phyloP scores from a whole-genome alignment of 2,329 filamentous ascomycete genomes.

The Beauveria asiatica region DNA sequence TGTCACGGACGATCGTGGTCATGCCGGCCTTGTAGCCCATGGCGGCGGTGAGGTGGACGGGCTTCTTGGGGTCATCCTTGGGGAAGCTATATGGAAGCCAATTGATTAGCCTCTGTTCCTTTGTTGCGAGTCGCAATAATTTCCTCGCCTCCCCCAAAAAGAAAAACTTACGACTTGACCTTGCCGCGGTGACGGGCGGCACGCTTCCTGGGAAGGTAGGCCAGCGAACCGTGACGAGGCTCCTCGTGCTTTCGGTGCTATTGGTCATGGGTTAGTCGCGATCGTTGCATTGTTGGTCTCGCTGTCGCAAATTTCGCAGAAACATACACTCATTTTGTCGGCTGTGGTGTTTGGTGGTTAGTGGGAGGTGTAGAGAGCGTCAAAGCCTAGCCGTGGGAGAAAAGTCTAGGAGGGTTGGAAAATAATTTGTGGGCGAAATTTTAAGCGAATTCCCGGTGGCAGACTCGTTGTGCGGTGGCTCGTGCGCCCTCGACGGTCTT shows the following conservation, averaged over 20 bases:
- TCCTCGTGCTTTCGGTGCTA: conserved; percentile 62
- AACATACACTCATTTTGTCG: conserved; percentile 35
- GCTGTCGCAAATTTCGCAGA: conserved; percentile 10
- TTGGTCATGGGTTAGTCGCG: conserved; percentile 11
- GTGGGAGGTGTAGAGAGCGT: conserved; percentile 16
- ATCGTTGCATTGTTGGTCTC: background rate
- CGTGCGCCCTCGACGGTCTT: background rate
- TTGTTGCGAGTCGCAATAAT: conserved; percentile 10
- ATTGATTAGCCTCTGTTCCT: conserved; percentile 18
- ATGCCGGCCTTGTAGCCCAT: conserved; percentile 99
- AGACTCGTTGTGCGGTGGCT: conserved; percentile 2
- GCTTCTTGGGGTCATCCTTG: conserved; percentile 99
- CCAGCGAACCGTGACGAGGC: conserved; percentile 90
- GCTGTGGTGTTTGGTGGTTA: conserved; percentile 30
- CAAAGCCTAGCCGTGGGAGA: conserved; percentile 9
- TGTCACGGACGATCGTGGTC: conserved; percentile 98
- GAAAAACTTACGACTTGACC: conserved; percentile 81
- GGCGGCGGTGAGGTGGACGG: conserved; percentile 93
- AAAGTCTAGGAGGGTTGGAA: conserved; percentile 15
- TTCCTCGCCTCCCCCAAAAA: conserved; percentile 7
- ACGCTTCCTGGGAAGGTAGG: conserved; percentile 83
- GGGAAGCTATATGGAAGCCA: conserved; percentile 62
- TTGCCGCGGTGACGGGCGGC: conserved; percentile 90
- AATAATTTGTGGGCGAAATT: conserved; percentile 30
- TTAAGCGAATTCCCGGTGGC: conserved; percentile 24